A percentile compares a stretch with the other conserved stretches of the same genome.
Evolutionary conservation across 306 rosid species (phyloP).

Genomic region (Quercus wislizeni): DNA sequence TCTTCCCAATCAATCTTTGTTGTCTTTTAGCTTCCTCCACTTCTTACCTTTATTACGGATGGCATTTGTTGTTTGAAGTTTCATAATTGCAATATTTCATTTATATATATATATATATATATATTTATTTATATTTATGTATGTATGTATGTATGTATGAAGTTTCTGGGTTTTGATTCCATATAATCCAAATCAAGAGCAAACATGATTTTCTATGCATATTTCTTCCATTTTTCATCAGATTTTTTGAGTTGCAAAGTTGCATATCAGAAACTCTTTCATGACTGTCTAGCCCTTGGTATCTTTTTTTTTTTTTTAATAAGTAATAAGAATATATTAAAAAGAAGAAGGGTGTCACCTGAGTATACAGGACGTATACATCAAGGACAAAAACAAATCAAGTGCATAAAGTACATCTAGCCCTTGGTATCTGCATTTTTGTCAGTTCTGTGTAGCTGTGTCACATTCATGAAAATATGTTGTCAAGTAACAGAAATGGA

Average conservation of each 20-base stretch:
- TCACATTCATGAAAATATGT: neutral
- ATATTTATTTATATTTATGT: no score
- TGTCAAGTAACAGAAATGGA: neutral
- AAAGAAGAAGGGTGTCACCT: no score
- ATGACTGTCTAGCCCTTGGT: neutral
- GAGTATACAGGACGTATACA: no score
- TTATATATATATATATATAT: no score
- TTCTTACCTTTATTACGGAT: neutral
- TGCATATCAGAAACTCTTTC: constrained; percentile 2
- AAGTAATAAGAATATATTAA: no score
- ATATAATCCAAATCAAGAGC: neutral
- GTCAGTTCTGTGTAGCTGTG: neutral
- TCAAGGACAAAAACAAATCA: no score
- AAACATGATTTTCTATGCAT: neutral
- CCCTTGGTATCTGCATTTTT: neutral
- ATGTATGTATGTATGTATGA: neutral
- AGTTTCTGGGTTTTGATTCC: neutral
- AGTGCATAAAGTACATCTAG: neutral
- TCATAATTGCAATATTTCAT: neutral
- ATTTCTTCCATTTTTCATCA: neutral
- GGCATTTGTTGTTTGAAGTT: neutral
- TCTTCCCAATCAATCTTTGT: constrained; percentile 21
- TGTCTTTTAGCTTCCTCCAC: constrained; percentile 11
- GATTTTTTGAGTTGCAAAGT: neutral
- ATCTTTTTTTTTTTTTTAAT: neutral